Percentiles rank a stretch among this genome's conserved stretches.
These are phyloP conservation scores for Lophium mytilinum DNA, from an alignment of 495 filamentous ascomycete species.

Conservation along the genomic window DNA sequence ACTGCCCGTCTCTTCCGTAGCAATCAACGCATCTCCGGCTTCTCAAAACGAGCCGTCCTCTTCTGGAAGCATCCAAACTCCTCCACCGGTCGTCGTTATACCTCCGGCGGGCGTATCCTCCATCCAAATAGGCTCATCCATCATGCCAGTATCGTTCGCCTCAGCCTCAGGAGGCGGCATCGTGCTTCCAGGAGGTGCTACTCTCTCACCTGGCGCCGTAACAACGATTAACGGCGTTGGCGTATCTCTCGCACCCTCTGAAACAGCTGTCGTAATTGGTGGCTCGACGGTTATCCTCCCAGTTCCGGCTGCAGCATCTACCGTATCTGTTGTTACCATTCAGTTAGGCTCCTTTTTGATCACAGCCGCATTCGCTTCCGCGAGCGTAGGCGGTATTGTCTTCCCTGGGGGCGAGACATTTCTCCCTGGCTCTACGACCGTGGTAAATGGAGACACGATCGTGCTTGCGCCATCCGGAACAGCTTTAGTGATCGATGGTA, in stretches of 20 bases:
- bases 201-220: constrained; percentile 1
- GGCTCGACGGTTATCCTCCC: constrained; percentile 2
- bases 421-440: constrained; percentile 1
- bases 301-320: background rate
- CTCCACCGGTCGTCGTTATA: background rate
- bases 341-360: background rate
- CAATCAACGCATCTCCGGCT: no score
- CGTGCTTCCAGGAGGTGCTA: constrained; percentile 3
- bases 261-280: constrained; percentile 4
- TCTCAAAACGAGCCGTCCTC: no score
- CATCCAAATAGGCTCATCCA: background rate
- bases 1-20: no score
- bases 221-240: background rate
- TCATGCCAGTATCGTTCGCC: background rate
- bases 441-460: background rate
- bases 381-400: constrained; percentile 4
- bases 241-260: constrained; percentile 3
- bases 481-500: background rate
- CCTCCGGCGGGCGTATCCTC: background rate
- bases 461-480: background rate
- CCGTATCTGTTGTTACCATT: background rate
- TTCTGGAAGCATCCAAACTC: no score
- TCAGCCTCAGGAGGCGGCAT: background rate
- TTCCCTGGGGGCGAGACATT: constrained; percentile 20
- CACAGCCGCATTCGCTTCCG: background rate